Conservation (phyloP, 208 protist genomes). For the Leishmania amazonensis region DNA sequence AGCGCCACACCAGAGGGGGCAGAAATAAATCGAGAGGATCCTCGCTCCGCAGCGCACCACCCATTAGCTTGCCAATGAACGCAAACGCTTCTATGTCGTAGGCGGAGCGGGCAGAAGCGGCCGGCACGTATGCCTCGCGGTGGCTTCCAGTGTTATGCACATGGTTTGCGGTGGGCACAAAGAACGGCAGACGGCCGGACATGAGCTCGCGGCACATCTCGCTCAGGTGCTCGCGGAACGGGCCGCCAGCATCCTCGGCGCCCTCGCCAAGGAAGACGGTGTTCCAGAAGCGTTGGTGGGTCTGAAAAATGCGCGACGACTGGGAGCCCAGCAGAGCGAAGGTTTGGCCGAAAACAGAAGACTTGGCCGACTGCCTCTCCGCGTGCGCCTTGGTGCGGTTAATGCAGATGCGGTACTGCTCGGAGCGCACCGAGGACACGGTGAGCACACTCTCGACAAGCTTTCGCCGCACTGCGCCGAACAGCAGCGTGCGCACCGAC, state of each 20-base stretch:
- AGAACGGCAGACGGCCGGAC: slow-evolving; percentile 76
- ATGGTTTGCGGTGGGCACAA: slow-evolving; percentile 92
- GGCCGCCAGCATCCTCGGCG: slow-evolving; percentile 94
- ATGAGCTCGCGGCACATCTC: slow-evolving; percentile 94
- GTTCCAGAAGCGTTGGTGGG: slow-evolving; percentile 86
- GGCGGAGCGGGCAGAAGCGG: slow-evolving; percentile 55
- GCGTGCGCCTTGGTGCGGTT: slow-evolving; percentile 75
- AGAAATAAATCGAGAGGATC: slow-evolving; percentile 92
- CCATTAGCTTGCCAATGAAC: slow-evolving; percentile 96
- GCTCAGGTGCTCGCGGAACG: slow-evolving; percentile 92
- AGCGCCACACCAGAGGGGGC: slow-evolving; percentile 93
- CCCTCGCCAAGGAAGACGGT: slow-evolving; percentile 92
- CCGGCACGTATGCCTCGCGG: slow-evolving; percentile 90
- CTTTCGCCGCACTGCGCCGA: slow-evolving; percentile 57
- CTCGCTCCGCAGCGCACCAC: slow-evolving; percentile 89
- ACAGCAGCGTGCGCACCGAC: slow-evolving; percentile 64
- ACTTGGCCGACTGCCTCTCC: slow-evolving; percentile 37
- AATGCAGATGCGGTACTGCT: slow-evolving; percentile 84
- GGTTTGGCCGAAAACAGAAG: slow-evolving; percentile 91
- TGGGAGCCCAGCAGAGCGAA: slow-evolving; percentile 67
- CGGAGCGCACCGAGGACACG: slow-evolving; percentile 74
- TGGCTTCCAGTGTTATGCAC: slow-evolving; percentile 82
- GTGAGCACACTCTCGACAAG: slow-evolving; percentile 71
- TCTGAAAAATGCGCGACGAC: slow-evolving; percentile 83
- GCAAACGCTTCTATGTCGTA: slow-evolving; percentile 74